Percentiles rank a stretch among this genome's conserved stretches.
These are phyloP conservation scores for Neocallimastix lanati DNA, from an alignment of 192 early-diverging fungal species.

Conservation along the genomic window DNA sequence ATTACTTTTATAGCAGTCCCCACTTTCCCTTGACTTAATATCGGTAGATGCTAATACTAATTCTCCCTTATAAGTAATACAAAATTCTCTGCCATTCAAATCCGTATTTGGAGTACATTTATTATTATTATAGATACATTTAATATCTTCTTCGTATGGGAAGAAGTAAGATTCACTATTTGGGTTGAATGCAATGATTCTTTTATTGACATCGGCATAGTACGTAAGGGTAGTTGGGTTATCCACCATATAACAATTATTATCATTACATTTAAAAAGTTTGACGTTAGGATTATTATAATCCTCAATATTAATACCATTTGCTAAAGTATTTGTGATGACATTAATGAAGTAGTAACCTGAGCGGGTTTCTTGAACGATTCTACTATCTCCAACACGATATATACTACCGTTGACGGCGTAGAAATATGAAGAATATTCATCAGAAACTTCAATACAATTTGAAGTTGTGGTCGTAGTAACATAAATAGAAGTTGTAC, in stretches of 20 bases:
- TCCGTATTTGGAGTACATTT: not conserved
- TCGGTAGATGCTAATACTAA: not conserved
- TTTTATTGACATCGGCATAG: not conserved
- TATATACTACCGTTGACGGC: not conserved
- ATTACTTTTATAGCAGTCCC: not conserved
- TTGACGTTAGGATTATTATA: not conserved
- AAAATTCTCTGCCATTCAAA: not conserved
- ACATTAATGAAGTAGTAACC: not conserved
- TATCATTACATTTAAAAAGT: not conserved
- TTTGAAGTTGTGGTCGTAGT: not conserved
- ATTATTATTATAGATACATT: not conserved
- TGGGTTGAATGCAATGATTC: not conserved
- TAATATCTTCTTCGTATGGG: not conserved
- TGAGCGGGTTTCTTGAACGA: not conserved
- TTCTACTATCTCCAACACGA: not conserved
- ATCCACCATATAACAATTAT: not conserved
- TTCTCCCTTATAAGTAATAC: not conserved
- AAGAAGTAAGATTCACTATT: not conserved
- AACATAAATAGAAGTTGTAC: not conserved
- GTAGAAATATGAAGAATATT: not conserved
- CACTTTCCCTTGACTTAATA: not conserved
- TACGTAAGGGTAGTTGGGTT: not conserved
- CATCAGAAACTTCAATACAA: not conserved
- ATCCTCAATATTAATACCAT: not conserved
- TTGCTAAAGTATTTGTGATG: not conserved